These are phyloP conservation scores for Cercospora zeae-maydis DNA, from an alignment of 2,329 filamentous ascomycete species.

Conservation along the genomic window DNA sequence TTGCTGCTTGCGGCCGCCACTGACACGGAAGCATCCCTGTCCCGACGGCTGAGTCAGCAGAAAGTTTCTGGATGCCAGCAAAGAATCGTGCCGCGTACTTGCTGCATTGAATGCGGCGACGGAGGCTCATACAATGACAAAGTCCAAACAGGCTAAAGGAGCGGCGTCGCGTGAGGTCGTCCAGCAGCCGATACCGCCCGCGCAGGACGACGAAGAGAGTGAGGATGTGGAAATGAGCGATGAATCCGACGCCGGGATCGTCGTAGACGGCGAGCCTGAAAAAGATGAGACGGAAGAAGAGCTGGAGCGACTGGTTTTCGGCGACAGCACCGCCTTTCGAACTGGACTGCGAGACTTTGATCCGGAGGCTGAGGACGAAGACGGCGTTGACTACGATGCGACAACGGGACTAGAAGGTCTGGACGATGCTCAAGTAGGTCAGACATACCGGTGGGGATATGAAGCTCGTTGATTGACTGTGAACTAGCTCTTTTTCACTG, in stretches of 20 bases:
- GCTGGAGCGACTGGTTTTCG: slow-evolving; percentile 76
- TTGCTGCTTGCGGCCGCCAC: not conserved
- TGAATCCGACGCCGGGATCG: slow-evolving; percentile 33
- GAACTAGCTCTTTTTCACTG: slow-evolving; percentile 71
- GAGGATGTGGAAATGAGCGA: slow-evolving; percentile 24
- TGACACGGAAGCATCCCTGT: not conserved
- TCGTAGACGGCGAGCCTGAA: slow-evolving; percentile 28
- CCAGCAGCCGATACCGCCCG: slow-evolving; percentile 25
- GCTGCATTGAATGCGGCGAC: not conserved
- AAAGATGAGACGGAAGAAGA: slow-evolving; percentile 35
- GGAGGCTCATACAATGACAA: slow-evolving; percentile 16
- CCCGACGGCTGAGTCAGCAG: not conserved
- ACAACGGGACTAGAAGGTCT: slow-evolving; percentile 54
- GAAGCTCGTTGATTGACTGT: slow-evolving; percentile 20
- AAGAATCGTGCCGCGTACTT: not conserved
- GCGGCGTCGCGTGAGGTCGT: slow-evolving; percentile 12
- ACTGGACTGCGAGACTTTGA: slow-evolving; percentile 63
- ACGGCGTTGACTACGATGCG: slow-evolving; percentile 43
- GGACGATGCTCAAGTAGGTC: slow-evolving; percentile 67
- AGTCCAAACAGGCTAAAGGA: slow-evolving; percentile 14
- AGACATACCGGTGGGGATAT: slow-evolving; percentile 4
- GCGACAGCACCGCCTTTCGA: slow-evolving; percentile 78
- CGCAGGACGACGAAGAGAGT: slow-evolving; percentile 20
- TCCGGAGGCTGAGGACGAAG: slow-evolving; percentile 42
- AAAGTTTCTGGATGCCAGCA: not conserved